Base-by-base conservation (phyloP, 1,139 yeast species). In the Kazachstania sp. region DNA sequence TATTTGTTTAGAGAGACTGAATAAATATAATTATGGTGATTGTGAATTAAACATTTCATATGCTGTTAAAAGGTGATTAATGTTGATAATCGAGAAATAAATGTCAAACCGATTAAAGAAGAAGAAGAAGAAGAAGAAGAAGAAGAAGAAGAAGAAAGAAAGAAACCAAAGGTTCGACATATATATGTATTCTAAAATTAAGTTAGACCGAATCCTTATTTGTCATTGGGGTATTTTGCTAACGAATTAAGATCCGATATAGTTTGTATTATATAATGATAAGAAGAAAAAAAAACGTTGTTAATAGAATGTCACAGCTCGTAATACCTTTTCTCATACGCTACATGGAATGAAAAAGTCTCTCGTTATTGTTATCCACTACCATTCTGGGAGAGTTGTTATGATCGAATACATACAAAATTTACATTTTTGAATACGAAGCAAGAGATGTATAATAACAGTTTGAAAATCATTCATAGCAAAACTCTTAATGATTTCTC, bases 11-110 rank as follows among this genome's bases (percentile, higher is more conserved):
- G 72, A 72, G 47, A 85, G 83, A 67, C 75, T 90, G 62, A 74
- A 86, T 63, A 80, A 79, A 47, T 88, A 90, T 68, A 80, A 76
- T 55, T 90, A 90, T 61, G 97, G 97, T 57, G 88, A 85, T 38
- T 81, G 95, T 59, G 78, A 77, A 53, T 70, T 88, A 57, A 70
- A 65, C 41, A 76, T 88, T 44, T 71, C 87, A 1, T 88, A 74
- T 66, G 95, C 51, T 18, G 36, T 32, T 32, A 32, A 32, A 32
- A 32, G 36, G 9, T 32, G 18, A 32, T 15, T 23, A 23, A 23
- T 23, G 6, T 23, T 23, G 5, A 11, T 7, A 11, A 32, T 15
- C n/a, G 18, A 15, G 11, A 32, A 32, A 15, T 23, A 23, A n/a
- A 32, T 32, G 18, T 4, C 9, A 15, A 11, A 23, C 28, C 8